A percentile compares a stretch with the other conserved stretches of the same genome.
These are phyloP conservation scores for Fusarium subglutinans DNA, from an alignment of 2,329 filamentous ascomycete species.

Conservation along the genomic window DNA sequence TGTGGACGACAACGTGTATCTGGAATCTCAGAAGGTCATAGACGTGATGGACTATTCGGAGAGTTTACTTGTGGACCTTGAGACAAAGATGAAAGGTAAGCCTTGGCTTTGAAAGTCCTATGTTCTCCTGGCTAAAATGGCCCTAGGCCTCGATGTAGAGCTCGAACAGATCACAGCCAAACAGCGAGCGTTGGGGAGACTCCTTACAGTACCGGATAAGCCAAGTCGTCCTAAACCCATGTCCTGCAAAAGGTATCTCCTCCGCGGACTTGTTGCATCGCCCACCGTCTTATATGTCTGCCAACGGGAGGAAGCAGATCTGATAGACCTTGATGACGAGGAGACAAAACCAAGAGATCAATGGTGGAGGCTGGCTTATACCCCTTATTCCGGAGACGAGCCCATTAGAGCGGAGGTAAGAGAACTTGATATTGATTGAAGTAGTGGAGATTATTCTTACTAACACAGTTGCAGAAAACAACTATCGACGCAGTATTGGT, in stretches of 20 bases:
- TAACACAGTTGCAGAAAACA: constrained; percentile 54
- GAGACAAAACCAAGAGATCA: constrained; percentile 52
- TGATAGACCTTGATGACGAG: constrained; percentile 54
- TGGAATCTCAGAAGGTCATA: constrained; percentile 44
- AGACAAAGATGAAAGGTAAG: constrained; percentile 50
- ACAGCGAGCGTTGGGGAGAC: constrained; percentile 50
- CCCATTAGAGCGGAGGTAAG: constrained; percentile 62
- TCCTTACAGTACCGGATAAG: constrained; percentile 54
- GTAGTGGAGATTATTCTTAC: not conserved
- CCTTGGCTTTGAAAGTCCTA: not conserved
- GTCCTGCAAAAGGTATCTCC: constrained; percentile 56
- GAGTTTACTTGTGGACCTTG: constrained; percentile 48
- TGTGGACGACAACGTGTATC: constrained; percentile 47
- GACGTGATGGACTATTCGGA: constrained; percentile 48
- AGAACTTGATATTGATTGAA: not conserved
- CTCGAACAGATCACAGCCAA: constrained; percentile 47
- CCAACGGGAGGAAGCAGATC: constrained; percentile 51
- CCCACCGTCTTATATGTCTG: constrained; percentile 62
- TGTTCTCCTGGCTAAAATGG: constrained; percentile 30
- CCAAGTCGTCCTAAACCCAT: constrained; percentile 49
- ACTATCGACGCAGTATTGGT: constrained; percentile 56
- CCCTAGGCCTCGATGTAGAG: constrained; percentile 44
- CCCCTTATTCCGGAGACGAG: constrained; percentile 46
- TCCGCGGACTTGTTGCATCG: constrained; percentile 62
- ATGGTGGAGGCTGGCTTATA: constrained; percentile 65